Base-by-base conservation (phyloP, 805 yeast genomes). In the Wickerhamiella parazyma region DNA sequence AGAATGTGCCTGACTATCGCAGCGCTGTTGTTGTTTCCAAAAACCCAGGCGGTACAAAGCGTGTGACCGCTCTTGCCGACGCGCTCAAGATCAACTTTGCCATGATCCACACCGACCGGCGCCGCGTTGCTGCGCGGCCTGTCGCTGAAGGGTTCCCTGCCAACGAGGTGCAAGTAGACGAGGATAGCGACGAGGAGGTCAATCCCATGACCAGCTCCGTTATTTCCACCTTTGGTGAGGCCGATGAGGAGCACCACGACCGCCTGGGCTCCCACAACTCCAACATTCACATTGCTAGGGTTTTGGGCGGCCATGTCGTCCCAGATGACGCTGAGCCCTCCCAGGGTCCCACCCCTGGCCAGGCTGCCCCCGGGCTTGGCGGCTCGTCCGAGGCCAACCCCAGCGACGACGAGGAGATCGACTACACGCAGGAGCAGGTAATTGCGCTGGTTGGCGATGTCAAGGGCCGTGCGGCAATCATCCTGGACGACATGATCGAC, bases 21-120 rank as follows among this genome's bases (percentile, higher is more conserved):
- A 78, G 79, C 48, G 89, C 95, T 1, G 98, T 93, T 20, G 94
- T 91, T 44, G 98, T 91, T 10, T 86, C 96, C n/a, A 91, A 91
- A 61, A 91, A 91, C 64, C 97, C 99, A 17, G 99, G 98, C 50
- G 98, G 98, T 45, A 87, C 99, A 17, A 91, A 91, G 62, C 75
- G 98, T 52, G 99, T 91, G 43, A 91, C 99, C 16, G 87, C 96
- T 1, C 70, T 91, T 55, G 98, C 98, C n/a, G 98, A 93, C 65
- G 77, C 93, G 31, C 71, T 91, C 55, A 89, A 89, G 65, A 83
- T 91, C 53, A 86, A 91, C 62, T 91, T 91, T 59, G 99, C 98
- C 47, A 89, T 91, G 97, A 89, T 93, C 53, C 97, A 91, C 61
- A 91, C 98, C 17, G 99, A 91, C 65, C 76, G 97, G 59, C 79